Percentiles rank a stretch among this genome's conserved stretches.
Evolutionary conservation across 1,139 yeast species (phyloP).

Genomic region (Lodderomyces theae): DNA sequence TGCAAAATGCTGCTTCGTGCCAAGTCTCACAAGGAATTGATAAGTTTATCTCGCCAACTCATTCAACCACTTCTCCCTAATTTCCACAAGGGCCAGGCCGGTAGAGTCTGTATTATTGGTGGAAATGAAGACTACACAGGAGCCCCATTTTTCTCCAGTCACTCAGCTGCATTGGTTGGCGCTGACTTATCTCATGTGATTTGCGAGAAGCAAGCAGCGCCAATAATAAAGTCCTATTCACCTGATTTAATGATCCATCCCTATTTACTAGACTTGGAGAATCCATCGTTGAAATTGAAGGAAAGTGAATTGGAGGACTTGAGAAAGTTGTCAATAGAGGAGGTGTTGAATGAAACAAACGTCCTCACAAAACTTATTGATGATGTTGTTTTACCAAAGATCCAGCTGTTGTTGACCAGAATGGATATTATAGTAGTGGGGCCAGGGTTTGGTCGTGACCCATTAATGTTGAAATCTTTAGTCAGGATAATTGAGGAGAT

Average conservation of each 20-base stretch:
- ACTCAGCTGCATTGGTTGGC: constrained; percentile 81
- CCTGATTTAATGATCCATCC: constrained; percentile 98
- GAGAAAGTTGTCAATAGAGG: constrained; percentile 17
- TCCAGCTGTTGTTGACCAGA: constrained; percentile 53
- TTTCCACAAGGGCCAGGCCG: constrained; percentile 92
- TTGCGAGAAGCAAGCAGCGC: constrained; percentile 76
- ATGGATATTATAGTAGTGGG: constrained; percentile 85
- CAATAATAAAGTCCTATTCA: constrained; percentile 79
- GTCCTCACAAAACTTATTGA: constrained; percentile 34
- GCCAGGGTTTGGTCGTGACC: constrained; percentile 90
- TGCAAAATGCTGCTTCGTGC: constrained; percentile 23
- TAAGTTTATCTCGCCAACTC: constrained; percentile 47
- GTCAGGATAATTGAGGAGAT: constrained; percentile 57
- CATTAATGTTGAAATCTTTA: constrained; percentile 60
- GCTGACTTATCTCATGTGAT: constrained; percentile 86
- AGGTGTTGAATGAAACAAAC: constrained; percentile 18
- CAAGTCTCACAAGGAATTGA: constrained; percentile 45
- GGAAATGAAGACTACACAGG: constrained; percentile 97
- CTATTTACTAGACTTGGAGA: constrained; percentile 48
- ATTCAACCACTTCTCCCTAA: constrained; percentile 74
- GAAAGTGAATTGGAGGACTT: constrained; percentile 18
- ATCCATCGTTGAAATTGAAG: constrained; percentile 18
- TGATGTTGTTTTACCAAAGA: constrained; percentile 51
- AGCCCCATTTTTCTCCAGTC: constrained; percentile 89
- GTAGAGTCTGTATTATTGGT: constrained; percentile 82